phyloP scores from a whole-genome alignment of 345 rosid genomes.

The Salix dunnii region DNA sequence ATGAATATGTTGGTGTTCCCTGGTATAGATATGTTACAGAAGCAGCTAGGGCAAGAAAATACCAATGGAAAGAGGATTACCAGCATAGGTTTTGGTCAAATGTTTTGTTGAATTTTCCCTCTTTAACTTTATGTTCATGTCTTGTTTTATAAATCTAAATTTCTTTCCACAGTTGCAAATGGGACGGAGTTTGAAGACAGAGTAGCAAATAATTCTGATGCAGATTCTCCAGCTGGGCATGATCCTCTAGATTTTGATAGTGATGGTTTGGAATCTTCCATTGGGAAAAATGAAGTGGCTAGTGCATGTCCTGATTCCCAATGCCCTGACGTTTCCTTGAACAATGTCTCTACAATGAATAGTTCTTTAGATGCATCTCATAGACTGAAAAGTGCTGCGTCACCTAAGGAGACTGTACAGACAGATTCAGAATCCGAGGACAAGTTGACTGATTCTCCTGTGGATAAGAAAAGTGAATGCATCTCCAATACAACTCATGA shows the following conservation, averaged over 20 bases:
- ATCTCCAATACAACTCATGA: conserved; percentile 1
- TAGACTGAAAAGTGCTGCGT: conserved; percentile 12
- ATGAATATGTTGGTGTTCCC: conserved; percentile 31
- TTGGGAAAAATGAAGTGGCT: conserved; percentile 23
- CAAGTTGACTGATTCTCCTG: conserved; percentile 17
- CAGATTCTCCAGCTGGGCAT: conserved; percentile 30
- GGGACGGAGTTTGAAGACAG: conserved; percentile 10
- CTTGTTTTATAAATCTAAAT: neutral
- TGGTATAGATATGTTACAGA: conserved; percentile 33
- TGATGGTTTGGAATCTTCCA: conserved; percentile 18
- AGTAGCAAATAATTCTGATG: conserved; percentile 29
- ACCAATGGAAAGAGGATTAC: conserved; percentile 20
- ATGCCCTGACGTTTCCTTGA: conserved; percentile 16
- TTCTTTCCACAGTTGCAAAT: conserved; percentile 20
- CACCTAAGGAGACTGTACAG: conserved; percentile 7
- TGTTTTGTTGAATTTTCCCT: neutral
- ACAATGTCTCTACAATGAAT: conserved; percentile 19
- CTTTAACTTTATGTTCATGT: neutral
- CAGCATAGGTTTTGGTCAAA: conserved; percentile 27
- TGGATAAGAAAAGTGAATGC: conserved; percentile 4
- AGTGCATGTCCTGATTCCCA: conserved; percentile 28
- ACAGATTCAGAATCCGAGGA: conserved; percentile 20
- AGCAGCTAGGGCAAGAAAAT: conserved; percentile 32
- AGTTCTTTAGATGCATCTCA: conserved; percentile 25
- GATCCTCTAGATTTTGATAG: conserved; percentile 24